A percentile compares a stretch with the other conserved stretches of the same genome.
These are phyloP conservation scores for Albizia julibrissin DNA, from an alignment of 306 rosid genomes.

Conservation along the genomic window DNA sequence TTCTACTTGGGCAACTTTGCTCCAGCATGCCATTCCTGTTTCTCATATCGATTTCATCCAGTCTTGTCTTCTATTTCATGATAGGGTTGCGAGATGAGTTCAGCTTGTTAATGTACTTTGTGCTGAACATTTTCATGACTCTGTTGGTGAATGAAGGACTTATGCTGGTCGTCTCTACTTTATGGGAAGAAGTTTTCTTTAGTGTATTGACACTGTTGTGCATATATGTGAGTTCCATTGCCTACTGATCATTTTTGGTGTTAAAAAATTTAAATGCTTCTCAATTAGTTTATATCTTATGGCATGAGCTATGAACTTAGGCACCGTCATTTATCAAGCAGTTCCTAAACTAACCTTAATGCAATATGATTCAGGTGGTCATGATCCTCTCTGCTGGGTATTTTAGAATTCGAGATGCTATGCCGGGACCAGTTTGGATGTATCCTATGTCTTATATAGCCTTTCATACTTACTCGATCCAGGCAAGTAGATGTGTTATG, in stretches of 20 bases:
- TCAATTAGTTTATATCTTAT: background rate
- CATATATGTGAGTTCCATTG: slow-evolving; percentile 63
- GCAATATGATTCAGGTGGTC: slow-evolving; percentile 62
- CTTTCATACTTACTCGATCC: slow-evolving; percentile 90
- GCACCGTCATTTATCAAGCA: background rate
- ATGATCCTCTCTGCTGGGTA: slow-evolving; percentile 99
- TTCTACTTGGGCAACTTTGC: slow-evolving; percentile 87
- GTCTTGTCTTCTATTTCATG: slow-evolving; percentile 91
- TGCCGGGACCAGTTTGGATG: slow-evolving; percentile 86
- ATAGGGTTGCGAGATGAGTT: slow-evolving; percentile 86
- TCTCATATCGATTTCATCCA: slow-evolving; percentile 90
- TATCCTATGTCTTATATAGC: slow-evolving; percentile 88
- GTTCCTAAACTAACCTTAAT: slow-evolving; percentile 27
- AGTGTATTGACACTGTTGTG: slow-evolving; percentile 80
- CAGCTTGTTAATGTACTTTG: slow-evolving; percentile 96
- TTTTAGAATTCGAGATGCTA: slow-evolving; percentile 78
- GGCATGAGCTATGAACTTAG: background rate
- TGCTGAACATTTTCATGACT: slow-evolving; percentile 89
- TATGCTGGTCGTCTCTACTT: slow-evolving; percentile 68
- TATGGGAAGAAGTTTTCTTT: slow-evolving; percentile 84
- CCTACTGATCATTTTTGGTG: background rate
- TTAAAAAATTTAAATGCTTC: background rate
- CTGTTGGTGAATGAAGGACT: slow-evolving; percentile 91
- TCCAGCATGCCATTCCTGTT: slow-evolving; percentile 97
- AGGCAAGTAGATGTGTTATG: slow-evolving; percentile 55